Conservation (phyloP, 371 early-diverging fungal genomes). For the Mucor circinelloides region DNA sequence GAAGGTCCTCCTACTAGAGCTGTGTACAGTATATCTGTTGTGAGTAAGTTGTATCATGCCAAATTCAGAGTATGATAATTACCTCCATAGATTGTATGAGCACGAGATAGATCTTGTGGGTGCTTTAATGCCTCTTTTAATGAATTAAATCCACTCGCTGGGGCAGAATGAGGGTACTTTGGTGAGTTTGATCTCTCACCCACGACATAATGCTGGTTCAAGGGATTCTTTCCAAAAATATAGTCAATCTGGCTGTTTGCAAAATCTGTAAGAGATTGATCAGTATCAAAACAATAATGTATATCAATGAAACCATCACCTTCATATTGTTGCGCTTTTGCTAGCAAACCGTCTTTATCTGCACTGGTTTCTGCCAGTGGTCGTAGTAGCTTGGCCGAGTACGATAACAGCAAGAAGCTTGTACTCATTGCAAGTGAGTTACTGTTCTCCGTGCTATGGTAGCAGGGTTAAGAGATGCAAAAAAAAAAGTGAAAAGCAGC, state of each 20-base stretch:
- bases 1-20: conserved; percentile 58
- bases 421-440: conserved; percentile 24
- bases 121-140: conserved; percentile 1
- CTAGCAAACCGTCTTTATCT: not conserved
- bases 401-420: conserved; percentile 20
- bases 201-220: conserved; percentile 48
- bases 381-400: conserved; percentile 13
- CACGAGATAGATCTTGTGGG: not conserved
- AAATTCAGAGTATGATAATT: not conserved
- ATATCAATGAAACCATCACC: not conserved
- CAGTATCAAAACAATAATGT: not conserved
- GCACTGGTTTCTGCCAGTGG: conserved; percentile 5
- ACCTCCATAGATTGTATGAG: conserved; percentile 27
- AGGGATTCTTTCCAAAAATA: conserved; percentile 53
- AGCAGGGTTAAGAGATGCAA: not conserved
- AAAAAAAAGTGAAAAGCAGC: not conserved
- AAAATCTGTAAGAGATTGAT: not conserved
- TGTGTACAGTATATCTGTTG: not conserved
- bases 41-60: not conserved
- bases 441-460: conserved; percentile 18
- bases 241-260: conserved; percentile 45
- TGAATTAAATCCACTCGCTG: conserved; percentile 34
- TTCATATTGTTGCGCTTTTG: conserved; percentile 17
- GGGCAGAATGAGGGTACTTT: conserved; percentile 51
- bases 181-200: conserved; percentile 55